phyloP scores from a whole-genome alignment of 345 rosid species.

The Syzygium jambos region DNA sequence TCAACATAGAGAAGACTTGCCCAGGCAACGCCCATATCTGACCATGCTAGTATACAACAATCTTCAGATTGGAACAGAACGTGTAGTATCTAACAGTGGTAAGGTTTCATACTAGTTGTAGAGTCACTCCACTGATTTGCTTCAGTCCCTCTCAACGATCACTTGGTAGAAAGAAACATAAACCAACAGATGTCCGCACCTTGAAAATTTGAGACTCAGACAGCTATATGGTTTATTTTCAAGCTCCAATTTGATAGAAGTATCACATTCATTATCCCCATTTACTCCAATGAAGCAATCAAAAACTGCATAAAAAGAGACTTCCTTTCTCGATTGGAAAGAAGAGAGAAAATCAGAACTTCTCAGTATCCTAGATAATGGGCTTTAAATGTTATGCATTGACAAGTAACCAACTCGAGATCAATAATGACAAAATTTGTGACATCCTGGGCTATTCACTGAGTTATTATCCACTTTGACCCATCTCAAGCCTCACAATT shows the following conservation, averaged over 20 bases:
- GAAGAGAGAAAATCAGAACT: neutral
- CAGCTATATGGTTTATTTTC: neutral
- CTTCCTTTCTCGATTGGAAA: neutral
- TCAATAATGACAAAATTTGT: neutral
- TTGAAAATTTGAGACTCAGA: neutral
- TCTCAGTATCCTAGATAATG: neutral
- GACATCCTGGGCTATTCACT: too few species aligned
- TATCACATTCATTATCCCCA: neutral
- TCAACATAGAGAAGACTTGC: conserved; percentile 1
- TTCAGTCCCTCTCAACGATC: neutral
- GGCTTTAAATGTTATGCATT: neutral
- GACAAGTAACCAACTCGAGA: neutral
- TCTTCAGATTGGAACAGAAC: neutral
- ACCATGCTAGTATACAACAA: neutral
- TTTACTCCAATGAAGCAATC: neutral
- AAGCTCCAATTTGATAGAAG: neutral
- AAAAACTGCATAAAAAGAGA: neutral
- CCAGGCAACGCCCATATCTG: neutral
- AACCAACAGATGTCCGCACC: neutral
- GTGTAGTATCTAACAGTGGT: neutral
- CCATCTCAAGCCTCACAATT: too few species aligned
- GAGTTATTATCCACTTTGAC: too few species aligned
- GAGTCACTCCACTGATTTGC: neutral
- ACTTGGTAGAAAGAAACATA: neutral
- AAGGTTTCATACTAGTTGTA: neutral